Evolutionary conservation across 2,329 filamentous ascomycete genomes (phyloP), one percentile per base, ranked within the genome.

Genomic region (Cladosporium velox): DNA sequence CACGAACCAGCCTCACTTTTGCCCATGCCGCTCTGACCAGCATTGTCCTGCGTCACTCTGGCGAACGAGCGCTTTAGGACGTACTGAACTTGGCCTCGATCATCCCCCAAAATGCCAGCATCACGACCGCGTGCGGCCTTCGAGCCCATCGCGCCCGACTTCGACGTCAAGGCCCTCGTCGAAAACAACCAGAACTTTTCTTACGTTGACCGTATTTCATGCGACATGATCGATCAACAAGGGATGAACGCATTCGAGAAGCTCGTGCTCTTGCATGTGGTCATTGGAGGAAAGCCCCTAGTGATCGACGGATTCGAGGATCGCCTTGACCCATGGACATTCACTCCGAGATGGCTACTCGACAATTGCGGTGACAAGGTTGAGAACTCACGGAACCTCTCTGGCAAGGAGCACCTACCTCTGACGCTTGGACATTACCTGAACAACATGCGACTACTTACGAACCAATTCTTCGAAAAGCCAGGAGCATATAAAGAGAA

Each of bases 391-490:
- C 88, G 93, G 71, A 93, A 97, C 75, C 87, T 98, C 59, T 86
- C 85, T 11, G 84, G 86, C 14, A 89, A 91, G 68, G 81, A 84
- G 62, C 88, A 94, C 73, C 87, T 97, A 11, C 91, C 90, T 1
- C 91, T 98, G 82, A 94, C 92, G 0, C 91, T 91, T 68, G 90
- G 89, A 1, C 94, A 98, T 77, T 99, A 99, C 78, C 81, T 99
- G 38, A 90, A 91, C 69, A 93, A 93, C 60, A 91, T 98, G 90
- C 86, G 87, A 49, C 87, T 91, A 70, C 86, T 98, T 35, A 88
- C 93, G 0, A 90, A 94, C 60, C 92, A 96, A 75, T 96, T 92
- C 74, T 84, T 83, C 70, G 78, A 81, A 83, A 90, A 84, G 10
- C 82, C 87, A 0, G 85, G 84, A 57, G 94, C 91, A 69, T 97